These are phyloP conservation scores for Wickerhamiella kurtzmanii DNA, from an alignment of 805 yeast species.

Conservation along the genomic window DNA sequence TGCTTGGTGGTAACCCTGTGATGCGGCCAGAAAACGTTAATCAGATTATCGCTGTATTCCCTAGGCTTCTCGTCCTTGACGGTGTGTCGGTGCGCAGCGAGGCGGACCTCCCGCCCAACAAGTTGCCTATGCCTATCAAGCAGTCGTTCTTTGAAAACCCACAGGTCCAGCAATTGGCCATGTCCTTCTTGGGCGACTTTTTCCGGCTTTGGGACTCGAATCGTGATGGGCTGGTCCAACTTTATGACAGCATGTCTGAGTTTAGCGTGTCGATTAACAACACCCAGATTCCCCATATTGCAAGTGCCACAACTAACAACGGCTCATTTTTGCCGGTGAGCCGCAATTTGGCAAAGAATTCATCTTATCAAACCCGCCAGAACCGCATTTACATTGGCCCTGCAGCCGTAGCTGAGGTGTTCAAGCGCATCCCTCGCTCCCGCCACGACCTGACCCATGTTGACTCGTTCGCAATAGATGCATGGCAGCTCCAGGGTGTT, in stretches of 20 bases:
- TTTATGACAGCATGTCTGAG: constrained; percentile 73
- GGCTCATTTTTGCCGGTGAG: constrained; percentile 4
- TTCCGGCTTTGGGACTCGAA: constrained; percentile 71
- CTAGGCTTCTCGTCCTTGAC: constrained; percentile 66
- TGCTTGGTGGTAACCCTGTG: constrained; percentile 70
- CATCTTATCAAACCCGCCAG: constrained; percentile 35
- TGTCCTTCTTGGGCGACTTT: constrained; percentile 66
- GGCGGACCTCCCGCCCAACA: constrained; percentile 31
- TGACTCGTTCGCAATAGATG: constrained; percentile 58
- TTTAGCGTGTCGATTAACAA: constrained; percentile 72
- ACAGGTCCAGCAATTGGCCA: constrained; percentile 54
- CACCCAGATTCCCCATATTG: constrained; percentile 39
- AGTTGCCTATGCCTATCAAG: constrained; percentile 29
- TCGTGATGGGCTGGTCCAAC: constrained; percentile 50
- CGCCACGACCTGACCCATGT: constrained; percentile 62
- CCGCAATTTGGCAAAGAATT: constrained; percentile 49
- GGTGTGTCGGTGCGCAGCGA: constrained; percentile 70
- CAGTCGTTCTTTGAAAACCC: constrained; percentile 72
- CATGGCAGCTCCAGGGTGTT: constrained; percentile 33
- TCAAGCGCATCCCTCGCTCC: constrained; percentile 62
- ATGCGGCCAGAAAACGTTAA: constrained; percentile 32
- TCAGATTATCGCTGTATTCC: constrained; percentile 51
- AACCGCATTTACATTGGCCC: constrained; percentile 55
- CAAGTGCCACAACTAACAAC: constrained; percentile 6
- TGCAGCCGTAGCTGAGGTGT: constrained; percentile 46